Evolutionary conservation across 306 rosid genomes (phyloP), one percentile per base, ranked within the genome.

Genomic region (Bauhinia variegata): DNA sequence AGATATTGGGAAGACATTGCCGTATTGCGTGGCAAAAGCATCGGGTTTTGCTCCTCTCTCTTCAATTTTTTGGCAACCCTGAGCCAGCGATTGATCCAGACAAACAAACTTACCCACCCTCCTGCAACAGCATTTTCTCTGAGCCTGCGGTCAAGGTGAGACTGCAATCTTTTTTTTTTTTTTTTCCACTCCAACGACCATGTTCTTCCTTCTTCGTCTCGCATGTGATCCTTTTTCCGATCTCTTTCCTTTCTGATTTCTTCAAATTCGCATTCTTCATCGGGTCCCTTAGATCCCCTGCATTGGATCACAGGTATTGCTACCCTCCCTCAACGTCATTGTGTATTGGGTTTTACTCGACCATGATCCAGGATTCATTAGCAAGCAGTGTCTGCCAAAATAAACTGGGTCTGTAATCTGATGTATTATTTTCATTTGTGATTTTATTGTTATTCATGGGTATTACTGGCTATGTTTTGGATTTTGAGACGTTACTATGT

Each of bases 281-380:
- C 47, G 23, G 46, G 36, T 44, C 16, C 4, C 31, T 54, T 10
- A 33, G 17, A 54, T 48, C 68, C 18, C 36, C 36, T 28, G 51
- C 47, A 39, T 60, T 41, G 54, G 37, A 71, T 61, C 62, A 52
- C 28, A 61, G 76, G 69, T 57, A 71, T 50, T 52, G 5, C 1
- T 7, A 38, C 54, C 16, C 16, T 31, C 54, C 54, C 36, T 50
- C 15, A 11, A 39, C 2, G 52, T 60, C 59, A 18, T 44, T 32
- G 55, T 33, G 6, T 10, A 47, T 16, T 15, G n/a, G 33, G 30
- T 23, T n/a, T 7, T 31, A 19, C 14, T 19, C 51, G 12, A 36
- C 7, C 6, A 9, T 41, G 12, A 8, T 19, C 6, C 8, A 23
- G 31, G 15, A 16, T 14, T 63, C 10, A 31, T 36, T 34, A 59